Evolutionary conservation across 495 filamentous ascomycete species (phyloP).

Genomic region (Cladorrhinum samala): DNA sequence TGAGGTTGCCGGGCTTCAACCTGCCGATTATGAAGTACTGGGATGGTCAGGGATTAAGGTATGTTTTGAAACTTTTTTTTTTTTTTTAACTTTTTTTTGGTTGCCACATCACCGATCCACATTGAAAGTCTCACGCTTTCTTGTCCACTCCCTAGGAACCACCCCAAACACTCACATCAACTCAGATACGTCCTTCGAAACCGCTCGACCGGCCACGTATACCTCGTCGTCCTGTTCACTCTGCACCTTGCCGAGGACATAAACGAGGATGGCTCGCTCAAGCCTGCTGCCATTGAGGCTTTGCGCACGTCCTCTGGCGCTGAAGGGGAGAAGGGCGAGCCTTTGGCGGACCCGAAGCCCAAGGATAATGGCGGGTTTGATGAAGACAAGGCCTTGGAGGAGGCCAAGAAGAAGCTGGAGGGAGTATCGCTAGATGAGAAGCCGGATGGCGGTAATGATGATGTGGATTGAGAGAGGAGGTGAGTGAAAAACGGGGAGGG

Average conservation of each 20-base stretch:
- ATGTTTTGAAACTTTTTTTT: conserved; percentile 20
- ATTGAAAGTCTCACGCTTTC: conserved; percentile 4
- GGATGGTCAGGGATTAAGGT: conserved; percentile 60
- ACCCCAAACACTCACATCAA: conserved; percentile 53
- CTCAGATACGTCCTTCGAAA: conserved; percentile 87
- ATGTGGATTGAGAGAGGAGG: conserved; percentile 22
- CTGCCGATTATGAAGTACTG: conserved; percentile 74
- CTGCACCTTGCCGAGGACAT: conserved; percentile 59
- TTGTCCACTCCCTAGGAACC: conserved; percentile 20
- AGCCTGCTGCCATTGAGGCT: conserved; percentile 33
- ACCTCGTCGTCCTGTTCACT: conserved; percentile 74
- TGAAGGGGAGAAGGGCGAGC: conserved; percentile 2
- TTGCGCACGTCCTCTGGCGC: conserved; percentile 8
- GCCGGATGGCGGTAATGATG: conserved; percentile 16
- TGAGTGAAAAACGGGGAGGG: background rate
- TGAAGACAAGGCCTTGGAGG: conserved; percentile 21
- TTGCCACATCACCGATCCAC: background rate
- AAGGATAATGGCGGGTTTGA: conserved; percentile 13
- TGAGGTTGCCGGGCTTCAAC: conserved; percentile 72
- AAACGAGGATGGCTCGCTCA: conserved; percentile 51
- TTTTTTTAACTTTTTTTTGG: conserved; percentile 6
- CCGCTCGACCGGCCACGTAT: conserved; percentile 57
- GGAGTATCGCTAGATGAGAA: conserved; percentile 3
- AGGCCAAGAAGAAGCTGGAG: conserved; percentile 20
- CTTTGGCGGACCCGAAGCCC: conserved; percentile 6